These are phyloP conservation scores for Amylostereum chailletii DNA, from an alignment of 1,284 basidiomycete species.

Conservation along the genomic window DNA sequence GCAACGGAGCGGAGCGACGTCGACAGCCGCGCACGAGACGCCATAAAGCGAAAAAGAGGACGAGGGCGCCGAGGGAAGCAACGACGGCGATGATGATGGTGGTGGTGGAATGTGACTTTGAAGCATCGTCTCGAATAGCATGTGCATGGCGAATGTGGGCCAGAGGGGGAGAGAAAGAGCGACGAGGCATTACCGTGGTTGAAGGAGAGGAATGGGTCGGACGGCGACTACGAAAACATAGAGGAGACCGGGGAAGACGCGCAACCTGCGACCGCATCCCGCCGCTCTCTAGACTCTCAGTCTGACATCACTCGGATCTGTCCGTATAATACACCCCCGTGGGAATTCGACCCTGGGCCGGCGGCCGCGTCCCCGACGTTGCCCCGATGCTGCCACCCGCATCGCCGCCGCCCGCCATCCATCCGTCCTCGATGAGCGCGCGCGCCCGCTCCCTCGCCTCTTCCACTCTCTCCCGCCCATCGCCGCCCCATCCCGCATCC, in stretches of 20 bases:
- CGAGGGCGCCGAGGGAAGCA: slow-evolving; percentile 28
- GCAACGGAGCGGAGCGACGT: slow-evolving; percentile 35
- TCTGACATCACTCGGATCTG: too few species aligned
- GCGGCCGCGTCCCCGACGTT: too few species aligned
- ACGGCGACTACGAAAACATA: too few species aligned
- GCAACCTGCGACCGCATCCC: too few species aligned
- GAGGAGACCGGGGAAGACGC: too few species aligned
- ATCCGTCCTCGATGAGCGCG: not conserved
- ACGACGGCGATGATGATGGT: slow-evolving; percentile 39
- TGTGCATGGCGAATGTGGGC: not conserved
- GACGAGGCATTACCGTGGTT: not conserved
- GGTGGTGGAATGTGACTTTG: slow-evolving; percentile 12
- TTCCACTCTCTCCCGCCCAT: slow-evolving; percentile 19
- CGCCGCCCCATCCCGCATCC: slow-evolving; percentile 13
- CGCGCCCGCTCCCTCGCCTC: not conserved
- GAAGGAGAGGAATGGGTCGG: not conserved
- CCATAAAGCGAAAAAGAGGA: slow-evolving; percentile 30
- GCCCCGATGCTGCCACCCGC: too few species aligned
- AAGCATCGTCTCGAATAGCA: not conserved
- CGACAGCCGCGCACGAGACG: slow-evolving; percentile 26
- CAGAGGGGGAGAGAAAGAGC: not conserved
- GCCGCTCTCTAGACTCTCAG: too few species aligned
- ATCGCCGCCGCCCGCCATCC: not conserved
- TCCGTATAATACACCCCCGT: too few species aligned
- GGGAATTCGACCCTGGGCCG: too few species aligned